These are phyloP conservation scores for Lentinus brumalis DNA, from an alignment of 768 basidiomycete species.

Conservation along the genomic window DNA sequence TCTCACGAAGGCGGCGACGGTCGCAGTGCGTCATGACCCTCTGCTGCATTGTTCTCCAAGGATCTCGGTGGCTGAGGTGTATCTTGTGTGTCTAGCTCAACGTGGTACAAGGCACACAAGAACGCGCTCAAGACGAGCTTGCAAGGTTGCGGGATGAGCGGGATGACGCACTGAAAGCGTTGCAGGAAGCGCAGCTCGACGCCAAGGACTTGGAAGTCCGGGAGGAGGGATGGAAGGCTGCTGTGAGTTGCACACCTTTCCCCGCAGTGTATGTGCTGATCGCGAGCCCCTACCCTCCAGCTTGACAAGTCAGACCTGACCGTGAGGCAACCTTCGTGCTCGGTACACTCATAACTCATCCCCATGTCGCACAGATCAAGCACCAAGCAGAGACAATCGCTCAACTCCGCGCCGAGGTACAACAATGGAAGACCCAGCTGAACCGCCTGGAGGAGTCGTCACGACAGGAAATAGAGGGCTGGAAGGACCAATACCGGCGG, in stretches of 20 bases:
- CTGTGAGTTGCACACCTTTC: constrained; percentile 40
- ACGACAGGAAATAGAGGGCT: constrained; percentile 57
- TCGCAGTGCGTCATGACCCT: constrained; percentile 36
- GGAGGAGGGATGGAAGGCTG: constrained; percentile 42
- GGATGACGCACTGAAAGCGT: constrained; percentile 47
- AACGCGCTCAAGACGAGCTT: constrained; percentile 55
- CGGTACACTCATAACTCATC: not conserved
- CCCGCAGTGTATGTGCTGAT: constrained; percentile 6
- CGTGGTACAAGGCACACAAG: constrained; percentile 57
- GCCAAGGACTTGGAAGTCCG: constrained; percentile 51
- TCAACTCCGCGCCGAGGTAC: constrained; percentile 63
- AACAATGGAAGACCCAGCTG: constrained; percentile 74
- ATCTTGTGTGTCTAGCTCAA: constrained; percentile 42
- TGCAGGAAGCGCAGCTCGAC: constrained; percentile 48
- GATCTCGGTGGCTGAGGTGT: not conserved
- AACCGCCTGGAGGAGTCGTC: constrained; percentile 48
- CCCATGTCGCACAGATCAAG: constrained; percentile 43
- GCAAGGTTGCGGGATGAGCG: constrained; percentile 53
- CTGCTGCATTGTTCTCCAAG: not conserved
- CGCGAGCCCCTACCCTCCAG: constrained; percentile 32
- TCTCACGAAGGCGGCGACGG: constrained; percentile 42
- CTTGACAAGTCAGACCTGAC: constrained; percentile 58
- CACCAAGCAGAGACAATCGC: constrained; percentile 63
- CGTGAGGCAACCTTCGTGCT: constrained; percentile 36
- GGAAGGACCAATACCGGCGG: constrained; percentile 80